Evolutionary conservation across 495 filamentous ascomycete genomes (phyloP).

Genomic region (Venustampulla echinocandica): DNA sequence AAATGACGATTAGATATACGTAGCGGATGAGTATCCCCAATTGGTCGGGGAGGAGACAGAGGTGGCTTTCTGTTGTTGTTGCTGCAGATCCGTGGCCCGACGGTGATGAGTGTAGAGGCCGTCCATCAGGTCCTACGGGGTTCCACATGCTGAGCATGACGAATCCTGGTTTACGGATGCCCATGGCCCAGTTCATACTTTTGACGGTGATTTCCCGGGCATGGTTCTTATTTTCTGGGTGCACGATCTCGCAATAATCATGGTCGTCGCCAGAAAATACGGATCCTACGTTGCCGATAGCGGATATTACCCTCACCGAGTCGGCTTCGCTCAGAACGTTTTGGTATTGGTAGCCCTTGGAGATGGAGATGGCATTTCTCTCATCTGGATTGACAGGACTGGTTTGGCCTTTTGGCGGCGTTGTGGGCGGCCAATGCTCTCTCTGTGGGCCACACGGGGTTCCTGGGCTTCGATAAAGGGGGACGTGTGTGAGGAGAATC

Average conservation of each 20-base stretch:
- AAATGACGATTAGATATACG: conserved; percentile 49
- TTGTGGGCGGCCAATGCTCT: conserved; percentile 68
- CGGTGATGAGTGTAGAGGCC: conserved; percentile 33
- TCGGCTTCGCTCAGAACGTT: conserved; percentile 75
- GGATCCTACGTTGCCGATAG: conserved; percentile 64
- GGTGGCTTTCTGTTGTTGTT: conserved; percentile 70
- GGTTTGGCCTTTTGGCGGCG: conserved; percentile 44
- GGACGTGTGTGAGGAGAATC: conserved; percentile 83
- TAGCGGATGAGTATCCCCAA: conserved; percentile 76
- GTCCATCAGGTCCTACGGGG: conserved; percentile 60
- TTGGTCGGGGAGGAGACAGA: conserved; percentile 88
- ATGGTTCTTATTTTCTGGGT: conserved; percentile 52
- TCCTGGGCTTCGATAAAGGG: conserved; percentile 68
- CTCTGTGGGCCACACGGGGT: conserved; percentile 88
- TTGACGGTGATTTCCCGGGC: conserved; percentile 92
- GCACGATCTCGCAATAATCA: conserved; percentile 88
- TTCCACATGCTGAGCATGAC: conserved; percentile 86
- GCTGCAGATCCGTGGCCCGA: conserved; percentile 21
- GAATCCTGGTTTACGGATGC: conserved; percentile 84
- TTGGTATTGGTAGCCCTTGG: conserved; percentile 86
- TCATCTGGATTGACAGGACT: conserved; percentile 56
- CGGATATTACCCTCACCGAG: conserved; percentile 61
- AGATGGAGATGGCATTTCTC: conserved; percentile 65
- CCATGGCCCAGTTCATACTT: conserved; percentile 90
- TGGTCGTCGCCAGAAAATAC: conserved; percentile 97